Conservation (phyloP, 345 rosid species). For the Hirschfeldia incana region DNA sequence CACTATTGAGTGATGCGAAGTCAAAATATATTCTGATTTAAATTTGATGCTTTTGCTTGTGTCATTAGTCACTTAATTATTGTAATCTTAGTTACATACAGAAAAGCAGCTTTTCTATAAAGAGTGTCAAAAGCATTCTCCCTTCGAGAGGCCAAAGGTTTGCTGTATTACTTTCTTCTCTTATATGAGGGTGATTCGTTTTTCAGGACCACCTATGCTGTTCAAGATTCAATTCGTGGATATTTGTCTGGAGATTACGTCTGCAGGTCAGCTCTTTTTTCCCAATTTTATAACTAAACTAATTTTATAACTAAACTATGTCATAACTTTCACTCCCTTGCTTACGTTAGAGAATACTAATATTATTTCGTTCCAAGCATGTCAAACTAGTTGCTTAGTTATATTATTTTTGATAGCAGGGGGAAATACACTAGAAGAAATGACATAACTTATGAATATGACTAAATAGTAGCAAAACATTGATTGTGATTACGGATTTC, state of each 20-base stretch:
- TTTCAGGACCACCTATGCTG: conserved; percentile 36
- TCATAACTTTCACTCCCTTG: conserved; percentile 33
- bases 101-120: conserved; percentile 34
- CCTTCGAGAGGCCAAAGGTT: conserved; percentile 41
- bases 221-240: conserved; percentile 33
- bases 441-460: conserved; percentile 8
- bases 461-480: background rate
- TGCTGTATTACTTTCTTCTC: conserved; percentile 39
- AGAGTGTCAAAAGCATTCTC: conserved; percentile 35
- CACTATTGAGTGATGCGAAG: conserved; percentile 29
- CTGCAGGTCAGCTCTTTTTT: conserved; percentile 36
- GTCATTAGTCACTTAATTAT: conserved; percentile 40
- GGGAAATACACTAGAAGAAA: conserved; percentile 6
- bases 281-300: conserved; percentile 29
- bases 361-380: conserved; percentile 27
- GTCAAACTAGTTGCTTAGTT: conserved; percentile 32
- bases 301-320: conserved; percentile 34
- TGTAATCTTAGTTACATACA: conserved; percentile 23
- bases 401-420: conserved; percentile 17
- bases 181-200: conserved; percentile 30
- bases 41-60: conserved; percentile 38
- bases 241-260: conserved; percentile 39
- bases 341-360: conserved; percentile 40
- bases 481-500: background rate
- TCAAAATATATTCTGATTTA: conserved; percentile 33